Conservation (phyloP, 1,284 basidiomycete genomes). For the Malassezia dermatis region DNA sequence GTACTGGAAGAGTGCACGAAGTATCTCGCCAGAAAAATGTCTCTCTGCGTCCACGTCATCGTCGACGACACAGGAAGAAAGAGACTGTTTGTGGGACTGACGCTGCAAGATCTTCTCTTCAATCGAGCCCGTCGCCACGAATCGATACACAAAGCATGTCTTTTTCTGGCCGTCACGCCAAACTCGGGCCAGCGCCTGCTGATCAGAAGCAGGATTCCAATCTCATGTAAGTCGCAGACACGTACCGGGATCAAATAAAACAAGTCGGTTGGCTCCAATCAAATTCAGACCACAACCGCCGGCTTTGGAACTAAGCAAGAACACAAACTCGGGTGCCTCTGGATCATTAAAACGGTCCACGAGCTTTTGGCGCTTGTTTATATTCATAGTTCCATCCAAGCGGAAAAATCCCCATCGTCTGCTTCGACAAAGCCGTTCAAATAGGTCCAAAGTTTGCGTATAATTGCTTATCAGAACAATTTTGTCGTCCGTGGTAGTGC, state of each 20-base stretch:
- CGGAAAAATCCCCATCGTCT: constrained; percentile 80
- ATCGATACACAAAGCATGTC: constrained; percentile 79
- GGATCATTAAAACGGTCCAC: constrained; percentile 97
- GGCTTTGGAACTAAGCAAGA: constrained; percentile 68
- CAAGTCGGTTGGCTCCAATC: constrained; percentile 90
- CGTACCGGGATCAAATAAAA: constrained; percentile 73
- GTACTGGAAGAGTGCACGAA: constrained; percentile 84
- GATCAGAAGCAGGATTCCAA: constrained; percentile 97
- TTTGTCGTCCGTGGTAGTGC: constrained; percentile 60
- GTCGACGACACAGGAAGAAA: constrained; percentile 93
- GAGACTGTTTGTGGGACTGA: constrained; percentile 79
- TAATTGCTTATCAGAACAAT: constrained; percentile 98
- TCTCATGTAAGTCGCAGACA: constrained; percentile 50
- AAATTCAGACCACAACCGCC: constrained; percentile 69
- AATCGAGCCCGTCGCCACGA: constrained; percentile 92
- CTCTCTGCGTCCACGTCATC: constrained; percentile 91
- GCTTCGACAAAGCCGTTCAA: constrained; percentile 44
- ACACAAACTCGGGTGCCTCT: constrained; percentile 84
- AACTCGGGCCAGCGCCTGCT: constrained; percentile 93
- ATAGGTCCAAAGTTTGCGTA: constrained; percentile 85
- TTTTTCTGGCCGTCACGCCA: constrained; percentile 99
- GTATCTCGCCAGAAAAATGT: constrained; percentile 81
- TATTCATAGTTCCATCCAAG: constrained; percentile 84
- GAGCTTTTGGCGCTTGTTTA: constrained; percentile 88
- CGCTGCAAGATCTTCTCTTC: constrained; percentile 96